A percentile compares a stretch with the other conserved stretches of the same genome.
Evolutionary conservation across 352 stramenopile genomes (phyloP).

Genomic region (Phytopythium ostracodes): DNA sequence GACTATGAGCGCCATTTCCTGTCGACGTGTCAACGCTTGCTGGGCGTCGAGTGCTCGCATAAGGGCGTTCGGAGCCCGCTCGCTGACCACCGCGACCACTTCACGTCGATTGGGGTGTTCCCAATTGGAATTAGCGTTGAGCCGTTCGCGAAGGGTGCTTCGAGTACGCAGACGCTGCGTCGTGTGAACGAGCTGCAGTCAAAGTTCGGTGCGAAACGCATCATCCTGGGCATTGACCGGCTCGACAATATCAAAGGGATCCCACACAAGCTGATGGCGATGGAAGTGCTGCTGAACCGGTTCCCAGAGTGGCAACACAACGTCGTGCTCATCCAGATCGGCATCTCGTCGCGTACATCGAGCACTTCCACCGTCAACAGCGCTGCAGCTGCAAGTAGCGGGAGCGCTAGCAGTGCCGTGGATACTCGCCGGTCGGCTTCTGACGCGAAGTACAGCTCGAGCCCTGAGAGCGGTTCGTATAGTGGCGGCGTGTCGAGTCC

Average conservation of each 20-base stretch:
- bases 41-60: slow-evolving; percentile 67
- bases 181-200: slow-evolving; percentile 67
- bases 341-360: slow-evolving; percentile 83
- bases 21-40: slow-evolving; percentile 72
- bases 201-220: slow-evolving; percentile 77
- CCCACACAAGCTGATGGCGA: slow-evolving; percentile 83
- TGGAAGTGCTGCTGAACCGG: slow-evolving; percentile 79
- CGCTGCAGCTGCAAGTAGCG: slow-evolving; percentile 9
- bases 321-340: slow-evolving; percentile 94
- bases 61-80: slow-evolving; percentile 72
- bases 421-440: not conserved
- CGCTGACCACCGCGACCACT: slow-evolving; percentile 63
- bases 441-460: slow-evolving; percentile 9
- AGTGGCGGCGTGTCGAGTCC: slow-evolving; percentile 1
- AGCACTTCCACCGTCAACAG: slow-evolving; percentile 14
- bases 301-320: slow-evolving; percentile 93
- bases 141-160: slow-evolving; percentile 63
- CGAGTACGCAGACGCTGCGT: slow-evolving; percentile 48
- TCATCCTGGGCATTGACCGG: slow-evolving; percentile 83
- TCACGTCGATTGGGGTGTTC: slow-evolving; percentile 86
- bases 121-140: slow-evolving; percentile 86
- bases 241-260: slow-evolving; percentile 90
- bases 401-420: slow-evolving; percentile 5
- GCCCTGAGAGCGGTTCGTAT: not conserved
- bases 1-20: slow-evolving; percentile 88